Evolutionary conservation across 345 rosid species (phyloP), one percentile per base, ranked within the genome.

Genomic region (Bruguiera sexangula): DNA sequence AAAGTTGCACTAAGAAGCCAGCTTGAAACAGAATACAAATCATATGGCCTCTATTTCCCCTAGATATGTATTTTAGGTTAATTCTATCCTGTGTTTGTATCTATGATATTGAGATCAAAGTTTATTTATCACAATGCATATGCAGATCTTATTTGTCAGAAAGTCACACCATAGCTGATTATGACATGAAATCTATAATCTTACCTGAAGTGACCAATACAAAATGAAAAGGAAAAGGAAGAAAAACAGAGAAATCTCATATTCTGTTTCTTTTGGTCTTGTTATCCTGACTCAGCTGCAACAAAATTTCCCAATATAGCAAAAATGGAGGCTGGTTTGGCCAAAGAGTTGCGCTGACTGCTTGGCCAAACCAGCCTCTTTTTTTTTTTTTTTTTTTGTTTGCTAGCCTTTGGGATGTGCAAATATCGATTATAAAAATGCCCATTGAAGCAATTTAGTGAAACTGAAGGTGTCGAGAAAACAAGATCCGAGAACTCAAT

Each of bases 301-400:
- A 24, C 30, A 56, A 56, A 21, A 21, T 56, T 24, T 58, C 21
- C 24, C 16, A 9, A 51, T 32, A 0, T 50, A 13, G 31, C 21
- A 32, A 30, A 39, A 60, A 48, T 15, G 76, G 84, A 80, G 87
- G 69, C 71, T 72, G 81, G 85, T 69, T 76, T 76, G 69, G 78
- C 69, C 75, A 66, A 76, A 68, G 34, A 77, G 68, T 72, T 39
- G 18, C 8, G 37, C 39, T 65, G 61, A 69, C 60, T 74, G 60
- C 77, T 75, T 67, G 71, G 72, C 75, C 71, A 71, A 82, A 77
- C 82, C 82, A 62, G 65, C 73, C 79, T 79, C 60, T 19, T 67
- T 73, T 70, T 22, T 24, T 24, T 24, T 24, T 24, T 24, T 24
- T 66, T 69, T 79, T 77, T 69, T 46, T 2, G 34, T 65, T 68